These are phyloP conservation scores for Bombardia bombarda DNA, from an alignment of 495 filamentous ascomycete species.

Conservation along the genomic window DNA sequence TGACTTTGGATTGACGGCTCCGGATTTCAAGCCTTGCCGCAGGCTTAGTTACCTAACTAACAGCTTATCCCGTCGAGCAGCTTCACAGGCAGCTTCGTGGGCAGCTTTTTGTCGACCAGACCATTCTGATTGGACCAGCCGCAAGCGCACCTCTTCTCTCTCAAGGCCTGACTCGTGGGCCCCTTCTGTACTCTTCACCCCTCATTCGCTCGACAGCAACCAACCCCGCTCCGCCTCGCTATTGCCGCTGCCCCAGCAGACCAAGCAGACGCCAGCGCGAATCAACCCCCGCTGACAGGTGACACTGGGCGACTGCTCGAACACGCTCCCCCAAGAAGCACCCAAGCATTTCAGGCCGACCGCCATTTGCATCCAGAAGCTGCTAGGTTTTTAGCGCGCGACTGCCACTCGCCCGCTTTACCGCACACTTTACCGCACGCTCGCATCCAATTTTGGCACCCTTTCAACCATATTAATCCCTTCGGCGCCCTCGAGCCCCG, in stretches of 20 bases:
- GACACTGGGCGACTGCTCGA: conserved; percentile 30
- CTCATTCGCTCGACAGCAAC: conserved; percentile 6
- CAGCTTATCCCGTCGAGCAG: no score
- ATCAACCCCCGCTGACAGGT: conserved; percentile 22
- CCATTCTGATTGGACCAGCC: not conserved
- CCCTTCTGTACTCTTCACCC: conserved; percentile 11
- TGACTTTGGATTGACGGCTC: no score
- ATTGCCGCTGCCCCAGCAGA: conserved; percentile 28
- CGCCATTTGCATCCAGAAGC: no score
- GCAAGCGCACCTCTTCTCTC: no score
- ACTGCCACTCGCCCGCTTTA: conserved; percentile 10
- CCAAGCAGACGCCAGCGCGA: conserved; percentile 21
- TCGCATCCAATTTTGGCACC: conserved; percentile 2
- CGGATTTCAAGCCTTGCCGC: not conserved
- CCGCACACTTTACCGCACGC: conserved; percentile 1
- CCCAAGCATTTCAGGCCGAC: not conserved
- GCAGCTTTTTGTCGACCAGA: not conserved
- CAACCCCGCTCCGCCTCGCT: conserved; percentile 20
- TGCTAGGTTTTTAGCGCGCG: conserved; percentile 23
- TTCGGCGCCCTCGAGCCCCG: conserved; percentile 20
- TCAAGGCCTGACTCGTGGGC: conserved; percentile 1
- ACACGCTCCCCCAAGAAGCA: conserved; percentile 6
- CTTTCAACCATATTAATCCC: conserved; percentile 23
- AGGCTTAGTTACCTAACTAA: no score
- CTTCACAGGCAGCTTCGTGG: not conserved